Conservation (phyloP, 2,329 filamentous ascomycete genomes). For the Verticillium albo-atrum region DNA sequence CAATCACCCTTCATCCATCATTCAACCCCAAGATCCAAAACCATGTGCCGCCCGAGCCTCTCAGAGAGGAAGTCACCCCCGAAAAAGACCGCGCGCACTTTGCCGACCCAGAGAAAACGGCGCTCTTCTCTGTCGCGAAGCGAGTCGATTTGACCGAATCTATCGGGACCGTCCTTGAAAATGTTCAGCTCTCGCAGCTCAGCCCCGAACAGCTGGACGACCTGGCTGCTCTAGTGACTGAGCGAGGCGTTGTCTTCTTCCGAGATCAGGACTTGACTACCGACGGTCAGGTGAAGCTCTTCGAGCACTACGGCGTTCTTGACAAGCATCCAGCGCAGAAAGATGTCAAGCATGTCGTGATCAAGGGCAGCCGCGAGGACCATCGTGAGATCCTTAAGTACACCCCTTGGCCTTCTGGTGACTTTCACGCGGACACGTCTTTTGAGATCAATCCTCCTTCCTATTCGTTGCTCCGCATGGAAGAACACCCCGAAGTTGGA, state of each 20-base stretch:
- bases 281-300: slow-evolving; percentile 35
- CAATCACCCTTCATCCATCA: slow-evolving; percentile 37
- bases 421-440: slow-evolving; percentile 45
- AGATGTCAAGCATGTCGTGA: slow-evolving; percentile 35
- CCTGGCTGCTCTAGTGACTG: slow-evolving; percentile 39
- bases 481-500: slow-evolving; percentile 41
- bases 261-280: slow-evolving; percentile 41
- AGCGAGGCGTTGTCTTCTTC: slow-evolving; percentile 45
- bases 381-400: slow-evolving; percentile 39
- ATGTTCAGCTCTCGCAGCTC: slow-evolving; percentile 40
- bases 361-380: slow-evolving; percentile 38
- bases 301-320: slow-evolving; percentile 43
- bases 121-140: slow-evolving; percentile 33
- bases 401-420: slow-evolving; percentile 40
- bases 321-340: slow-evolving; percentile 43
- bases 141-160: slow-evolving; percentile 36
- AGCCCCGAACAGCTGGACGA: slow-evolving; percentile 42
- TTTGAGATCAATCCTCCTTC: slow-evolving; percentile 47
- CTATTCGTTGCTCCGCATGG: slow-evolving; percentile 46
- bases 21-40: slow-evolving; percentile 41
- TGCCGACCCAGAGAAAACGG: slow-evolving; percentile 39
- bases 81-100: slow-evolving; percentile 33
- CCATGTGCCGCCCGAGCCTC: slow-evolving; percentile 33
- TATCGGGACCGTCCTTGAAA: slow-evolving; percentile 32
- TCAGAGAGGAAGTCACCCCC: slow-evolving; percentile 21